Conservation (phyloP, 2,329 filamentous ascomycete genomes). For the Aaosphaeria pasadenensis region DNA sequence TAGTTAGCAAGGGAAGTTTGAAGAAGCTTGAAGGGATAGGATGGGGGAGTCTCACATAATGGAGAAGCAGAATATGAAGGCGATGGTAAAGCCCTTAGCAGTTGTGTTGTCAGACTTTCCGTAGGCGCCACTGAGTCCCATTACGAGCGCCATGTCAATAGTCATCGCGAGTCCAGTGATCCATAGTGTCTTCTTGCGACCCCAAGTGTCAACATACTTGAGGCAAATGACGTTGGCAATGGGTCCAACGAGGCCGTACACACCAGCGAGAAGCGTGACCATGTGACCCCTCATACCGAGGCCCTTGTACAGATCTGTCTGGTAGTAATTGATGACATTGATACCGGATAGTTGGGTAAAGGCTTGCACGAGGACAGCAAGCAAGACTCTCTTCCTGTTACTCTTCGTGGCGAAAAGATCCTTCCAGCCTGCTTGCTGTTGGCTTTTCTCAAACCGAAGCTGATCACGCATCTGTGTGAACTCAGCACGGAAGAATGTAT, state of each 20-base stretch:
- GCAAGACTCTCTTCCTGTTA: conserved; percentile 5
- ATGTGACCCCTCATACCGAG: conserved; percentile 1
- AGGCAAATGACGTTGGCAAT: conserved; percentile 9
- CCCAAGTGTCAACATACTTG: conserved; percentile 8
- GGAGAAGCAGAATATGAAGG: conserved; percentile 15
- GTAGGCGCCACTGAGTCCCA: conserved; percentile 7
- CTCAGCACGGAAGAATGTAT: conserved; percentile 6
- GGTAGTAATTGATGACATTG: conserved; percentile 11
- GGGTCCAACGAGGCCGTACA: conserved; percentile 5
- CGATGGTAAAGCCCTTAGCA: conserved; percentile 8
- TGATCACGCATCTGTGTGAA: conserved; percentile 9
- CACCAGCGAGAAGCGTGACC: conserved; percentile 5
- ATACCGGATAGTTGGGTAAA: conserved; percentile 26
- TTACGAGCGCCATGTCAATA: conserved; percentile 7
- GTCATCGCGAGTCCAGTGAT: conserved; percentile 7
- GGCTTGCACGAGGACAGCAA: conserved; percentile 10
- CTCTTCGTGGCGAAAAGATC: conserved; percentile 4
- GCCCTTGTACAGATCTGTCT: conserved; percentile 8
- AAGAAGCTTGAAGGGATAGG: neutral
- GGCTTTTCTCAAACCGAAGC: conserved; percentile 5
- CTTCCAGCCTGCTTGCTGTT: conserved; percentile 1
- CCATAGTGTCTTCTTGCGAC: conserved; percentile 9
- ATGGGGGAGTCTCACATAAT: conserved; percentile 35
- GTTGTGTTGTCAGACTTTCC: conserved; percentile 4
- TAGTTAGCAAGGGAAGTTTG: neutral